Conservation (phyloP, 768 basidiomycete genomes). For the Imleria badia region DNA sequence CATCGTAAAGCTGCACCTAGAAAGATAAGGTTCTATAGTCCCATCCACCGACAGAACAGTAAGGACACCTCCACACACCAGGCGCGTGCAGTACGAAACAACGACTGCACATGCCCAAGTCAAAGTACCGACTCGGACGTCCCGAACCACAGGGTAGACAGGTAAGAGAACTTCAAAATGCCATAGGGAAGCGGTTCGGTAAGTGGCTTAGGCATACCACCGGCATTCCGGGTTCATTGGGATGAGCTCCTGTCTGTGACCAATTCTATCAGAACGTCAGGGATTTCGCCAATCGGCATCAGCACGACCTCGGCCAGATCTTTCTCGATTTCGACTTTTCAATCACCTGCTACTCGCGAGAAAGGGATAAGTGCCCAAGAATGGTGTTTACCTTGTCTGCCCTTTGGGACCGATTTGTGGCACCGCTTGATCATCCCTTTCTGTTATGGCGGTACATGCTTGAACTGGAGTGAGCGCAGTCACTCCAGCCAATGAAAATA, state of each 20-base stretch:
- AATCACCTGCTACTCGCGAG: no score
- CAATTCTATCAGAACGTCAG: neutral
- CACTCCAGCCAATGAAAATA: neutral
- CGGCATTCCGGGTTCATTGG: no score
- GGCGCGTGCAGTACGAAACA: neutral
- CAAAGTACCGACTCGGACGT: neutral
- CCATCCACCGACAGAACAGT: no score
- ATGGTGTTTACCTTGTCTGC: neutral
- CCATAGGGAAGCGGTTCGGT: neutral
- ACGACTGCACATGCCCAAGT: neutral
- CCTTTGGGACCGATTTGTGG: neutral
- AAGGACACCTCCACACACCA: neutral
- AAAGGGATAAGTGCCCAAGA: neutral
- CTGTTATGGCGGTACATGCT: neutral
- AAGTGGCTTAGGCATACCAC: neutral
- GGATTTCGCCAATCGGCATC: neutral
- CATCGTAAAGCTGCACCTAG: neutral
- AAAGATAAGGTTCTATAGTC: no score
- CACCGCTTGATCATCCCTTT: neutral
- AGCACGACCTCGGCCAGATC: neutral
- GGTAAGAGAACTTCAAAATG: no score
- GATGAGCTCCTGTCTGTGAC: no score
- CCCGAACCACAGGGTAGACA: neutral
- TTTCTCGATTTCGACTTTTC: neutral
- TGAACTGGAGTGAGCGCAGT: neutral